These are phyloP conservation scores for Penicillium malachiteum DNA, from an alignment of 495 filamentous ascomycete species.

Conservation along the genomic window DNA sequence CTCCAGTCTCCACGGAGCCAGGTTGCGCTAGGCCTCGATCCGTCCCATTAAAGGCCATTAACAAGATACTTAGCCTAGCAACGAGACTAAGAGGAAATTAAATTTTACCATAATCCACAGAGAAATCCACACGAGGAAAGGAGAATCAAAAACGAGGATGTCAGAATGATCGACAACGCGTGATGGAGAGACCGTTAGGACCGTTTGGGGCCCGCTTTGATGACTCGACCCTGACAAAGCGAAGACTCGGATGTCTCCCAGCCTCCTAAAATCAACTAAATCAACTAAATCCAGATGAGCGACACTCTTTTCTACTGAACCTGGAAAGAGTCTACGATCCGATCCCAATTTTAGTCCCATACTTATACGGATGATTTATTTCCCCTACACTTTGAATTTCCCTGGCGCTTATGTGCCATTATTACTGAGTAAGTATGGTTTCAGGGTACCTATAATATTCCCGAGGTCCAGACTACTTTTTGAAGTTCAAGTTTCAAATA, in stretches of 20 bases:
- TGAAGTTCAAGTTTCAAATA: too few relatives aligned
- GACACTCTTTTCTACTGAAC: constrained; percentile 26
- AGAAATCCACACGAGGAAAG: background rate
- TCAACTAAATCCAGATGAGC: constrained; percentile 27
- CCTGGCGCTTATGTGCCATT: background rate
- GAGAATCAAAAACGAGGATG: background rate
- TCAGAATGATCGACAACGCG: constrained; percentile 23
- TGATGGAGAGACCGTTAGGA: constrained; percentile 23
- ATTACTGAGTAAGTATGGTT: background rate
- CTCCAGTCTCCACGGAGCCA: background rate
- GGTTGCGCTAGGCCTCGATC: too few relatives aligned
- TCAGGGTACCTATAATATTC: too few relatives aligned
- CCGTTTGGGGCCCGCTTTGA: constrained; percentile 20
- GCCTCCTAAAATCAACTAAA: constrained; percentile 15
- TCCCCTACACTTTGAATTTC: too few relatives aligned
- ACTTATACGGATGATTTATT: background rate
- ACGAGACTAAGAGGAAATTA: too few relatives aligned
- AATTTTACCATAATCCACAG: background rate
- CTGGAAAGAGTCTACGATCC: constrained; percentile 34
- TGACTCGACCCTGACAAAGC: constrained; percentile 17
- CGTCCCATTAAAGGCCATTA: too few relatives aligned
- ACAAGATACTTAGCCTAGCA: too few relatives aligned
- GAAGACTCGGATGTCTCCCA: background rate
- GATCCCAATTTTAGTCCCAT: constrained; percentile 32
- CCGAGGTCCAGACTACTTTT: too few relatives aligned